These are phyloP conservation scores for Balakata baccata DNA, from an alignment of 345 rosid genomes.

Conservation along the genomic window DNA sequence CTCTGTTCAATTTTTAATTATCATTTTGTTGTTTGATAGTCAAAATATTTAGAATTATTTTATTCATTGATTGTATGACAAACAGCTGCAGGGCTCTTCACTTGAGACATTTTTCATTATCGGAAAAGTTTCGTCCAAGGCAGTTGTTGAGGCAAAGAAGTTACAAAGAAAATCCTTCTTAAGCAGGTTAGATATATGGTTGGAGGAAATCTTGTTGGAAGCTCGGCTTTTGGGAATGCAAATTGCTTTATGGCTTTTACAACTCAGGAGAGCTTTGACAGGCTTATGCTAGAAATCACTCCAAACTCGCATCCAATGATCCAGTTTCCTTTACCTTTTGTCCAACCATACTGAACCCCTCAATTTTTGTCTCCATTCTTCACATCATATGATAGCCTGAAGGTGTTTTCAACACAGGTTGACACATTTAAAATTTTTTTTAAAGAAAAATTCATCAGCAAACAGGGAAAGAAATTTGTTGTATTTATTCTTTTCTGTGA, in stretches of 20 bases:
- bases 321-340: background rate
- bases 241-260: conserved; percentile 62
- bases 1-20: background rate
- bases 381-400: conserved; percentile 16
- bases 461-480: background rate
- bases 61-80: background rate
- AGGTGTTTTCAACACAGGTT: conserved; percentile 13
- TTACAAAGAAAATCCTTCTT: conserved; percentile 53
- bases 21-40: background rate
- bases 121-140: conserved; percentile 77
- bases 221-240: conserved; percentile 68
- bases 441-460: background rate
- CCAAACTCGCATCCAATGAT: background rate
- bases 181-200: conserved; percentile 44
- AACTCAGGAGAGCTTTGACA: conserved; percentile 51
- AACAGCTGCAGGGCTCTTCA: conserved; percentile 73
- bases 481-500: background rate
- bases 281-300: conserved; percentile 20
- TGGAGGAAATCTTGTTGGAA: conserved; percentile 59
- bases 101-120: conserved; percentile 68
- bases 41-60: background rate
- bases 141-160: conserved; percentile 75
- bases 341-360: background rate
- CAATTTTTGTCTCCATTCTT: conserved; percentile 27
- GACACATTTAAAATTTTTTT: background rate